Base-by-base conservation (phyloP, 2,329 filamentous ascomycete species). In the Claviceps sp. region DNA sequence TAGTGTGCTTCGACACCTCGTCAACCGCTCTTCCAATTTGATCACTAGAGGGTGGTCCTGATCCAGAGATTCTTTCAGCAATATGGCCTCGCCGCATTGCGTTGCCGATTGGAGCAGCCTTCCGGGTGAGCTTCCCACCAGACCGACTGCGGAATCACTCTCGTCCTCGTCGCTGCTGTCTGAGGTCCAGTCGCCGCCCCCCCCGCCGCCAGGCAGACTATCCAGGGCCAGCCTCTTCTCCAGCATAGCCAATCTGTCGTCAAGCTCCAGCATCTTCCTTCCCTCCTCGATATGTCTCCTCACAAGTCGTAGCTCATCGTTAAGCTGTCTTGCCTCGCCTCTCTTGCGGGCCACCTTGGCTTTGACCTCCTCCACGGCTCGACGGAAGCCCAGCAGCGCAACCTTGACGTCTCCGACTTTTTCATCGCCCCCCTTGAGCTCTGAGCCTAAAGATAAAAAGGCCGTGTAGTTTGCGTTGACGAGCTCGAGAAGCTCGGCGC, bases 401-500 rank as follows among this genome's bases (percentile, higher is more conserved):
- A 98, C 86, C 44, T 88, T 79, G 36, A 97, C 85, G 62, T 94
- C 89, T 64, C 95, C 90, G 0, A 96, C 84, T 65, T 84, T 87
- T 61, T 96, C 91, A 62, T 95, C 90, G 7, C 94, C 94, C 2
- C 90, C 90, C 51, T 81, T 80, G 44, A 98, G 71, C 60, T 89
- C 87, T 47, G 78, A 81, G 0, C 93, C 94, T 0, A 98, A 71
- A 0, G 83, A 84, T 4, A 98, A 69, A 60, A 98, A 98, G 53
- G 91, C 86, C 47, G 89, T 85, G 65, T 98, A 97, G 68, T 98
- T 95, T 49, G 85, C 79, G 64, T 98, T 98, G 58, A 98, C 93
- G 7, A 98, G 79, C 69, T 96, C 91, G 18, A 98, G 76, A 2
- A 98, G 76, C 70, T 98, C 93, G 56, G 85, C 81, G 61, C 84